Evolutionary conservation across 768 basidiomycete genomes (phyloP).

Genomic region (Suillus luteus): DNA sequence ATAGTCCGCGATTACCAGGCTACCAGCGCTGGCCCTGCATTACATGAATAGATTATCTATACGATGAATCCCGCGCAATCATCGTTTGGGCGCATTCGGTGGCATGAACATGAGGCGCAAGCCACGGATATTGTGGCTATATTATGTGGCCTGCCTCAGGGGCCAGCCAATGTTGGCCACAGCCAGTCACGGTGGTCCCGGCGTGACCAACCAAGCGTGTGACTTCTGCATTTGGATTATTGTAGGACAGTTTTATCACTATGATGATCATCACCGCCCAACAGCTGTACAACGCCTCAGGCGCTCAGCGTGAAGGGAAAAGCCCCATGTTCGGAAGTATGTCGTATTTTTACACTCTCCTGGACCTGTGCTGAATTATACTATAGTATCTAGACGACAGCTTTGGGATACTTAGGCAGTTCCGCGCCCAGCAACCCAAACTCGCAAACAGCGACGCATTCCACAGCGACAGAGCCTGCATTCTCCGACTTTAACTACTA

Average conservation of each 20-base stretch:
- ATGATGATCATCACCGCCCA: neutral
- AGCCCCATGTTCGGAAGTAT: neutral
- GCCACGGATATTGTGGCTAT: no score
- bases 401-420: slow-evolving; percentile 1
- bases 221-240: no score
- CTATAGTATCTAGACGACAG: slow-evolving; percentile 11
- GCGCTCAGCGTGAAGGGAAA: neutral
- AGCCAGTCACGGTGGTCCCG: no score
- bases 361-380: neutral
- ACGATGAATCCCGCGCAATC: no score
- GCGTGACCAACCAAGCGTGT: neutral
- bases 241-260: neutral
- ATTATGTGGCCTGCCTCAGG: no score
- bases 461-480: slow-evolving; percentile 13
- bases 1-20: no score
- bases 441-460: slow-evolving; percentile 12
- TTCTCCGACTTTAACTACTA: slow-evolving; percentile 32
- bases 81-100: no score
- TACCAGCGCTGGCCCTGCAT: no score
- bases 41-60: no score
- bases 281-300: neutral
- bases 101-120: no score
- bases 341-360: neutral
- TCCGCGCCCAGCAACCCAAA: slow-evolving; percentile 16
- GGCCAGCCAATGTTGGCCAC: no score